Evolutionary conservation across 208 protist species (phyloP).

Genomic region (Acanthamoeba royreba): DNA sequence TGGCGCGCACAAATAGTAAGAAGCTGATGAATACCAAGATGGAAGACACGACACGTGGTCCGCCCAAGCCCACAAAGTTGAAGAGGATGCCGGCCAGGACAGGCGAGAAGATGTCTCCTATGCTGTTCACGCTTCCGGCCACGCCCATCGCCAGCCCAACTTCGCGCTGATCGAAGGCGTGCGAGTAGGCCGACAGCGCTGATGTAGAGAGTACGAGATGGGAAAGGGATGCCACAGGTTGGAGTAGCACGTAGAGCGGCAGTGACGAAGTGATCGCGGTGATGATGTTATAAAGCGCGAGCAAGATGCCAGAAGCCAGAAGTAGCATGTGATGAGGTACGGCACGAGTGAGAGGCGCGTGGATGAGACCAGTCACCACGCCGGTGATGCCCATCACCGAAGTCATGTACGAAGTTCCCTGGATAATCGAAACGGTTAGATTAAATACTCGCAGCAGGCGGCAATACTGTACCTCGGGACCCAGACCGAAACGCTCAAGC

Average conservation of each 20-base stretch:
- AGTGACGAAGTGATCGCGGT: neutral
- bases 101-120: neutral
- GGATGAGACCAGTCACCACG: neutral
- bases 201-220: neutral
- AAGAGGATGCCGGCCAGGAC: neutral
- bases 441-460: neutral
- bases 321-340: neutral
- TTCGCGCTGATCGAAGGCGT: neutral
- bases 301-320: neutral
- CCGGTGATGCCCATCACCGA: neutral
- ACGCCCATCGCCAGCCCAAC: constrained; percentile 2
- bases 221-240: neutral
- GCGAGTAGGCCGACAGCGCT: neutral
- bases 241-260: neutral
- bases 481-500: neutral
- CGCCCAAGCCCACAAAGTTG: neutral
- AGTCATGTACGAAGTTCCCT: neutral
- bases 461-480: neutral
- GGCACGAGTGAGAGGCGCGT: neutral
- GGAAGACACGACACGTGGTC: neutral
- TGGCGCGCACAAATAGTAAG: neutral
- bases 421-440: neutral
- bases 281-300: neutral
- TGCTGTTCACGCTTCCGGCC: constrained; percentile 2
- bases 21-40: neutral